Evolutionary conservation across 306 rosid species (phyloP).

Genomic region (Chamaecrista fasciculata): DNA sequence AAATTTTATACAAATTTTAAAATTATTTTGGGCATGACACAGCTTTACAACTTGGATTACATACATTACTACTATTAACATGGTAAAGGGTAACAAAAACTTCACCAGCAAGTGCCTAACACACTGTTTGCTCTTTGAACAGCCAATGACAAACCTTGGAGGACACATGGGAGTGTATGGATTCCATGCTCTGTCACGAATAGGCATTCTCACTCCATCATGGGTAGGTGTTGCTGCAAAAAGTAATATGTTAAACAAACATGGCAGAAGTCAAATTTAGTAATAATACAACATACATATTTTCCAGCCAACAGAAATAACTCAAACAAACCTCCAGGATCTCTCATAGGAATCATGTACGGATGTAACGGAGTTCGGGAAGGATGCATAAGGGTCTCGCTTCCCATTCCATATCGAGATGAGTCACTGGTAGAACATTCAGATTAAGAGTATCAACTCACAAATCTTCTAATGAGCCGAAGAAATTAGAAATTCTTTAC

Average conservation of each 20-base stretch:
- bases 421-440: conserved; percentile 53
- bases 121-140: too few relatives aligned
- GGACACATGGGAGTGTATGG: conserved; percentile 98
- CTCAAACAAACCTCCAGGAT: conserved; percentile 75
- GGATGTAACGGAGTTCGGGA: conserved; percentile 99
- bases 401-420: conserved; percentile 89
- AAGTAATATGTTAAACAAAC: conserved; percentile 24
- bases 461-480: neutral
- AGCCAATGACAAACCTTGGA: conserved; percentile 55
- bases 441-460: conserved; percentile 8
- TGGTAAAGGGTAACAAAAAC: too few relatives aligned
- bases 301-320: conserved; percentile 15
- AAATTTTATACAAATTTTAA: too few relatives aligned
- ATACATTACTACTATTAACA: too few relatives aligned
- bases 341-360: conserved; percentile 96
- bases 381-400: conserved; percentile 98
- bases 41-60: too few relatives aligned
- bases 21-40: too few relatives aligned
- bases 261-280: neutral
- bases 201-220: conserved; percentile 99
- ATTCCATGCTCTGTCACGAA: conserved; percentile 98
- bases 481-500: conserved; percentile 10
- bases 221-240: conserved; percentile 90
- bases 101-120: too few relatives aligned
- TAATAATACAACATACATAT: neutral